Evolutionary conservation across 1,284 basidiomycete genomes (phyloP).

Genomic region (Papiliotrema flavescens): DNA sequence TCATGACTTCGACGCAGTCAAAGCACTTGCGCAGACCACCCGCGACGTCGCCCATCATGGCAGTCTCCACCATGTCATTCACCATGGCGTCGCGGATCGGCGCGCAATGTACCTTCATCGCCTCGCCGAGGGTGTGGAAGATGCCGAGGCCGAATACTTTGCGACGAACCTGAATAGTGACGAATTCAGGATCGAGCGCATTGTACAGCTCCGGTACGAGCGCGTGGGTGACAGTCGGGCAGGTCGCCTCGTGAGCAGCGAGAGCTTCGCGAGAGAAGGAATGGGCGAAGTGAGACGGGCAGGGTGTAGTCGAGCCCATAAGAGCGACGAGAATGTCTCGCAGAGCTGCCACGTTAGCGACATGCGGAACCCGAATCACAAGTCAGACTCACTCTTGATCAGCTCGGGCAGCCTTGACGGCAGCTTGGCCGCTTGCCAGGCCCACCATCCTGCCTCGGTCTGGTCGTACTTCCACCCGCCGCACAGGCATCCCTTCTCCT

Average conservation of each 20-base stretch:
- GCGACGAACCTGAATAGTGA: constrained; percentile 74
- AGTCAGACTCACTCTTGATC: constrained; percentile 48
- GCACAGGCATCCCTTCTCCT: constrained; percentile 60
- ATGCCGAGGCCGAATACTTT: constrained; percentile 75
- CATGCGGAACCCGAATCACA: background rate
- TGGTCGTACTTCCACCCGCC: constrained; percentile 46
- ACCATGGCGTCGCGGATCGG: constrained; percentile 84
- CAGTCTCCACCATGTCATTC: constrained; percentile 74
- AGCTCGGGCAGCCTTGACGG: constrained; percentile 72
- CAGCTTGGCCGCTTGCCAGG: constrained; percentile 53
- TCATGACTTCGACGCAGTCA: constrained; percentile 91
- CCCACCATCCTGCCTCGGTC: constrained; percentile 51
- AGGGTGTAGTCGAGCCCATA: constrained; percentile 53
- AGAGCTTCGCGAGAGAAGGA: constrained; percentile 56
- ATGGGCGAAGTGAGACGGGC: constrained; percentile 44
- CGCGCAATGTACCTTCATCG: constrained; percentile 85
- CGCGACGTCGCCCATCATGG: constrained; percentile 60
- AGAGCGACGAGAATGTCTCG: constrained; percentile 77
- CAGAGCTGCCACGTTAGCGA: constrained; percentile 57
- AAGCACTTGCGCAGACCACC: constrained; percentile 77
- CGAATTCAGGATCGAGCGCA: constrained; percentile 57
- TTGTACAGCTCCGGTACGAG: constrained; percentile 48
- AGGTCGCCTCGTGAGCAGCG: constrained; percentile 58
- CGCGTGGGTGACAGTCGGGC: constrained; percentile 55
- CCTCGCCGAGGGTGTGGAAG: constrained; percentile 71